Base-by-base conservation (phyloP, 768 basidiomycete species). In the Boletus bicolor region DNA sequence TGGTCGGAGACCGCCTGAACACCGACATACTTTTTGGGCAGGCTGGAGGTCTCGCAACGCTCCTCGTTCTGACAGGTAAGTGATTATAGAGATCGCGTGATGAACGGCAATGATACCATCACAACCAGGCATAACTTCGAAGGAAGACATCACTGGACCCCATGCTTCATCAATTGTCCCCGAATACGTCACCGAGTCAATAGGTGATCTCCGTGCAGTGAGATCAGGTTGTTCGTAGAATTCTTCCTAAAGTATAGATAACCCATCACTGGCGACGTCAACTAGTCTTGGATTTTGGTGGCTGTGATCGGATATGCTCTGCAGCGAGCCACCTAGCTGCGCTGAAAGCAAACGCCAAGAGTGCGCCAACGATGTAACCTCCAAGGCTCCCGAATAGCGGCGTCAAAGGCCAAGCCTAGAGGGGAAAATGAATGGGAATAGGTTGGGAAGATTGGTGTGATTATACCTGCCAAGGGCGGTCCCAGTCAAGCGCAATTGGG, bases 21-120 rank as follows among this genome's bases (percentile, higher is more conserved):
- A 98, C 97, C 6, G 96, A 99, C 72, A 98, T 99, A 63, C 73
- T 89, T 49, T 99, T 98, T 65, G 97, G 96, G 48, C 81, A 91
- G 68, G 82, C 82, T 44, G 92, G 93, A 41, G 92, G 92, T 28
- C 79, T 97, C 21, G 72, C 87, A 17, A 98, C 96, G 0, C 77
- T 98, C 54, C 84, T 98, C 41, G 96, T 98, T 53, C 75, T 98
- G 62, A 94, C 92, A n/a, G 94, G 93, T 89, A 67, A 59, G 72
- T 62, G 56, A 50, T 42, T 12, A 3, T 38, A 34, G 19, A 44
- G 19, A 44, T 30, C 19, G 28, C 10, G 41, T 42, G 24, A 43
- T 10, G 44, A 44, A 47, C 7, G 26, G 7, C 8, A 12, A n/a
- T 47, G 56, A 51, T 48, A 35, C 24, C 19, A 51, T 52, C 45